Base-by-base conservation (phyloP, 2,329 filamentous ascomycete species). In the Diaporthe destruens region DNA sequence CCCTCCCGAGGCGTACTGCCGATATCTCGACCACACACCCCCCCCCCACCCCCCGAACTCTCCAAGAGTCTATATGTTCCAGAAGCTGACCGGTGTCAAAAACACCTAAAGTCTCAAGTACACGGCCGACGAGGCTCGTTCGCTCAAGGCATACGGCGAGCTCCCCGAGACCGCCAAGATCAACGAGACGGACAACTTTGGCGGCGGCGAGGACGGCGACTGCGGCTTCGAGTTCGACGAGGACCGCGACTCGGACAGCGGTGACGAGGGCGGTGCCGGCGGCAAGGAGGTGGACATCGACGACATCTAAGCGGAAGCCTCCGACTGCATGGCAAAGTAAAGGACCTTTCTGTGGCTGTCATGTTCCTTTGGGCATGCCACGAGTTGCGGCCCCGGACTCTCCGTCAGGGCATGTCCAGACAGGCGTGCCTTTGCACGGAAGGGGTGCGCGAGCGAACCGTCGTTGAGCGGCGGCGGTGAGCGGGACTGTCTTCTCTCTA, bases 161-260 rank as follows among this genome's bases (percentile, higher is more conserved):
- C 89, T 99, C 74, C 96, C 96, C 78, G 96, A 98, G 87, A 93
- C 91, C 80, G 96, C 96, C 83, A 98, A 98, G 93, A 99, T 99
- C 91, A 99, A 99, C 91, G 96, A 99, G 90, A 98, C 95, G 76
- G 96, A 98, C 85, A 97, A 94, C 61, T 97, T 93, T 81, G 91
- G 94, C 80, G 94, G 95, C 84, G 94, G 95, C 83, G 95, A 95
- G 84, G 93, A 97, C 83, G 96, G 96, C 84, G 94, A 98, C 81
- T 94, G 93, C 86, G 96, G 96, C 86, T 98, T 99, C 88, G 96
- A 98, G 87, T 98, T 98, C 87, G 96, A 97, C 86, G 95, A 98
- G 84, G 96, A 98, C 84, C 88, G 92, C 77, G 92, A 93, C 80
- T 89, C 87, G 66, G 88, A 86, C 57, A 85, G 89, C 51, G 83